Evolutionary conservation across 1,139 yeast genomes (phyloP), one percentile per base, ranked within the genome.

Genomic region (Pneumocystis jirovecii): DNA sequence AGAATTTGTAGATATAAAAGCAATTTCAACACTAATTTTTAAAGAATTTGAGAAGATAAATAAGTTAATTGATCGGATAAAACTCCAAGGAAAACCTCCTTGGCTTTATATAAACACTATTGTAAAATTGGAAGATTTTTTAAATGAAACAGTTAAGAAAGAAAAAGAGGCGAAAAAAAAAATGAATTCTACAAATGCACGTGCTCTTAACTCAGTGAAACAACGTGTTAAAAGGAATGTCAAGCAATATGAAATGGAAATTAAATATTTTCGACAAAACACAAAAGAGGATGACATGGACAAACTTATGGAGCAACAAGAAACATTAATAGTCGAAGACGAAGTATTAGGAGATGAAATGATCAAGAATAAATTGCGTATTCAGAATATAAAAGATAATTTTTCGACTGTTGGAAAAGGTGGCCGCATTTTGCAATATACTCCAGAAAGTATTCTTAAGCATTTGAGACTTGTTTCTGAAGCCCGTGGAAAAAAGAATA

Each of bases 401-500:
- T 76, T 76, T 65, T 72, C 80, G 42, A 74, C 79, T 40, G 77
- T 77, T 64, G 79, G 78, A 66, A 78, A 78, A 70, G 74, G 77
- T 60, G 78, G 78, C 39, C 76, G 75, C 68, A 76, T 76, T 37
- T 73, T 79, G 25, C 73, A 72, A 64, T 71, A 72, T 66, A 72
- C 77, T 31, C 68, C 79, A 25, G 79, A 76, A 63, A 79, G 79
- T 69, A 85, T 91, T 65, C 89, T 91, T 80, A 80, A 85, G 68
- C 84, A 88, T 61, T 81, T 93, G 74, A 83, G 86, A 74, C 78
- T 84, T 65, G 85, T 95, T 68, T 80, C 88, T 69, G 98, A 93
- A 76, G 82, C 91, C 64, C 86, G 98, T 78, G 98, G 98, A 80
- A 91, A 91, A 80, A 93, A 89, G 81, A 89, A 89, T 76, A 87